These are phyloP conservation scores for Monosporozyma aquatica DNA, from an alignment of 805 yeast genomes.

Conservation along the genomic window DNA sequence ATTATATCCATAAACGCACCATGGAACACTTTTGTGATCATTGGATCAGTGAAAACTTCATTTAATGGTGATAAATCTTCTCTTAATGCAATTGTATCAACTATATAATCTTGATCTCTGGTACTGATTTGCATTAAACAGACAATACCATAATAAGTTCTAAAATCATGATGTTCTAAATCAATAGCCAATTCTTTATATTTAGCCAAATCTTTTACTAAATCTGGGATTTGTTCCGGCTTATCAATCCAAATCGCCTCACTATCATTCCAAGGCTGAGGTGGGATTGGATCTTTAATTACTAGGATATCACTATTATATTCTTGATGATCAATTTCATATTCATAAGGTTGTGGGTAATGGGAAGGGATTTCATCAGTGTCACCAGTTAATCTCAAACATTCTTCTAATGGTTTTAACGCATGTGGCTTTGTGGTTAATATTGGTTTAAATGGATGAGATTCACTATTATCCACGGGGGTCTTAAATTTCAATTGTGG, in stretches of 20 bases:
- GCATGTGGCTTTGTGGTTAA: conserved; percentile 67
- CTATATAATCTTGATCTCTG: conserved; percentile 70
- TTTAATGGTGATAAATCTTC: conserved; percentile 63
- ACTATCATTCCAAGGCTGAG: conserved; percentile 56
- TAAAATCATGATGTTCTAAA: conserved; percentile 89
- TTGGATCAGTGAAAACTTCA: conserved; percentile 70
- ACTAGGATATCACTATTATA: conserved; percentile 55
- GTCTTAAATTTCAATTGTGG: conserved; percentile 59
- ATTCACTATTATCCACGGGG: conserved; percentile 59
- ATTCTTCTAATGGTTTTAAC: conserved; percentile 44
- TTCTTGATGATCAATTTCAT: conserved; percentile 60
- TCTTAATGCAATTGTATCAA: conserved; percentile 76
- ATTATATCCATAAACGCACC: conserved; percentile 96
- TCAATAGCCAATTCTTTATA: conserved; percentile 77
- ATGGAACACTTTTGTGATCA: conserved; percentile 78
- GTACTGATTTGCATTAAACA: conserved; percentile 89
- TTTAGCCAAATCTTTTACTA: conserved; percentile 45
- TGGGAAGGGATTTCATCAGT: conserved; percentile 43
- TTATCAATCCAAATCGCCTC: conserved; percentile 67
- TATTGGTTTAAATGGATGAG: conserved; percentile 68
- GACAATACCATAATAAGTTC: conserved; percentile 84
- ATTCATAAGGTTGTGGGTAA: conserved; percentile 71
- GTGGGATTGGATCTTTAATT: conserved; percentile 39
- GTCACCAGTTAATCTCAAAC: conserved; percentile 32
- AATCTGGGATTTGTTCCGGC: conserved; percentile 38